Percentiles rank a stretch among this genome's conserved stretches.
These are phyloP conservation scores for Neurospora terricola DNA, from an alignment of 495 filamentous ascomycete genomes.

Conservation along the genomic window DNA sequence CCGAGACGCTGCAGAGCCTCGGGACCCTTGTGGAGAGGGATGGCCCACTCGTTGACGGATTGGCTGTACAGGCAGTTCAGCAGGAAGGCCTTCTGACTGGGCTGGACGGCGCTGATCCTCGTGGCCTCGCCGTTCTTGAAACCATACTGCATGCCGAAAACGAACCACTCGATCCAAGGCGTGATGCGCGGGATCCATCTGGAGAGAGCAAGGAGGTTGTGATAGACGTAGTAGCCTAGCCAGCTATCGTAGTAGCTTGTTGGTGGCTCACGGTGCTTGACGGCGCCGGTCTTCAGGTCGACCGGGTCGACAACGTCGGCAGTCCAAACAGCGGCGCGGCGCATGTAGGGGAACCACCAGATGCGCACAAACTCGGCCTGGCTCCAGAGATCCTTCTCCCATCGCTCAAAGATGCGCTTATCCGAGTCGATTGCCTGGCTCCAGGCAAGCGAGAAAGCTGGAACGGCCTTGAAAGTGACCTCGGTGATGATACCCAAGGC, in stretches of 20 bases:
- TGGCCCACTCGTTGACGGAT: conserved; percentile 96
- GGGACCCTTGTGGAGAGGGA: conserved; percentile 80
- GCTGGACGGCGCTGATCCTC: conserved; percentile 57
- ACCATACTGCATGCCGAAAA: conserved; percentile 93
- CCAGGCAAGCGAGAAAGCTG: conserved; percentile 75
- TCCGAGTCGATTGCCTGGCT: conserved; percentile 65
- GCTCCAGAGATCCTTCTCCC: conserved; percentile 72
- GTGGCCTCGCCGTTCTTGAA: conserved; percentile 59
- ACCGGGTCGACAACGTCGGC: conserved; percentile 42
- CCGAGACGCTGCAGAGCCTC: conserved; percentile 76
- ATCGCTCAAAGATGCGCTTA: conserved; percentile 53
- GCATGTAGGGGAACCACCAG: conserved; percentile 95
- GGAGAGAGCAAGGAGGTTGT: conserved; percentile 70
- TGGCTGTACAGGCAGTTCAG: conserved; percentile 97
- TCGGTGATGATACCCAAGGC: conserved; percentile 87
- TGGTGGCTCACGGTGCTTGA: conserved; percentile 26
- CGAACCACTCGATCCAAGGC: conserved; percentile 84
- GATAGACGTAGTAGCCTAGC: conserved; percentile 81
- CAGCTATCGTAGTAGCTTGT: conserved; percentile 66
- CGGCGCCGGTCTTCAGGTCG: conserved; percentile 47
- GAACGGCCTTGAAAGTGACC: conserved; percentile 70
- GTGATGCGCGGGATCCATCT: conserved; percentile 71
- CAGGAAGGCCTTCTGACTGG: conserved; percentile 65
- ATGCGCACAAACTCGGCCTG: conserved; percentile 79
- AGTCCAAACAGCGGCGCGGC: conserved; percentile 76